Percentiles rank a stretch among this genome's conserved stretches.
Conservation (phyloP, 306 rosid genomes). For the Senna tora region DNA sequence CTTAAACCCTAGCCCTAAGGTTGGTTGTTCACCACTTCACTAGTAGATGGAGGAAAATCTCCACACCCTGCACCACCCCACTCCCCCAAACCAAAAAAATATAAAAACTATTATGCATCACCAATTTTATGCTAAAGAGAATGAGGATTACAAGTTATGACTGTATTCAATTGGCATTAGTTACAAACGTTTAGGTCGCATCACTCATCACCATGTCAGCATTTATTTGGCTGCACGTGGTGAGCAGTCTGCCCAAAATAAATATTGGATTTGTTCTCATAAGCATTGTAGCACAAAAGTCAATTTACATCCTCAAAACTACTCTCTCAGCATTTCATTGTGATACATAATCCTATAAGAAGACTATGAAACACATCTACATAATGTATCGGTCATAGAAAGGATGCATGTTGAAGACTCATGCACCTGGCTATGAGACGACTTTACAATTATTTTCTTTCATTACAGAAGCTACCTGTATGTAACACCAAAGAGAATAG, state of each 20-base stretch:
- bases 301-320: constrained; percentile 19
- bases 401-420: constrained; percentile 58
- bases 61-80: neutral
- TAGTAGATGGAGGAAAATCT: constrained; percentile 8
- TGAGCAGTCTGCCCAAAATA: constrained; percentile 17
- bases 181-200: neutral
- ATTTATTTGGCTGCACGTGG: neutral
- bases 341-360: constrained; percentile 5
- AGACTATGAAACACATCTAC: constrained; percentile 33
- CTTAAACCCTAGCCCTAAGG: constrained; percentile 14
- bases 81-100: neutral
- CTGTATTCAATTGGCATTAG: neutral
- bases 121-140: neutral
- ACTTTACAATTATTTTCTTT: constrained; percentile 53
- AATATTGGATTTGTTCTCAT: neutral
- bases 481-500: constrained; percentile 52
- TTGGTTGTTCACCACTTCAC: constrained; percentile 17
- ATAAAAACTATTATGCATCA: neutral
- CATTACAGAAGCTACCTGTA: constrained; percentile 52
- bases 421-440: constrained; percentile 62
- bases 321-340: neutral
- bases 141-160: constrained; percentile 6
- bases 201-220: neutral
- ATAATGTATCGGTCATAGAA: constrained; percentile 51
- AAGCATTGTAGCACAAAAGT: constrained; percentile 25